A percentile compares a stretch with the other conserved stretches of the same genome.
Evolutionary conservation across 2,329 filamentous ascomycete species (phyloP).

Genomic region (Fusarium fujikuroi): DNA sequence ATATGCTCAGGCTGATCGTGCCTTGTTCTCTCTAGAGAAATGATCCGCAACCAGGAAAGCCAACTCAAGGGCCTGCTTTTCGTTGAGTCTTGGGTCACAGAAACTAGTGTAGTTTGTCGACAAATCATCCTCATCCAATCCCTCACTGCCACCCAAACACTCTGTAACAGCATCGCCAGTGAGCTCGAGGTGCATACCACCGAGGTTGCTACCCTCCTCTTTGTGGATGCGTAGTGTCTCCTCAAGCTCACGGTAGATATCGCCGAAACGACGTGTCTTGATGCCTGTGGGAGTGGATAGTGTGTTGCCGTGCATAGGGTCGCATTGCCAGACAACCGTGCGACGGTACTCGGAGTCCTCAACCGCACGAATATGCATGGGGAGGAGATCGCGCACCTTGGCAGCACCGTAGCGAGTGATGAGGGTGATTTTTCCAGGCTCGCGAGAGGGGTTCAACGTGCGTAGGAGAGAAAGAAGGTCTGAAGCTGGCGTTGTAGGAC

Average conservation of each 20-base stretch:
- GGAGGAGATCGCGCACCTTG: conserved; percentile 80
- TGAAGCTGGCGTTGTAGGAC: conserved; percentile 79
- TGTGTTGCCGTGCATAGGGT: conserved; percentile 96
- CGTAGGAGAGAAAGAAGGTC: conserved; percentile 85
- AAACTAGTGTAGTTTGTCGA: conserved; percentile 93
- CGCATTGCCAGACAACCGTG: conserved; percentile 93
- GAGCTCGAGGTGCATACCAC: conserved; percentile 93
- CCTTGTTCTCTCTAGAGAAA: conserved; percentile 58
- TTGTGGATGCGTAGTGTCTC: conserved; percentile 87
- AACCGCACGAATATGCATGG: conserved; percentile 88
- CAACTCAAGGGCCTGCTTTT: conserved; percentile 96
- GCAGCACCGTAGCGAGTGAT: conserved; percentile 93
- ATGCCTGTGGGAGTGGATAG: conserved; percentile 77
- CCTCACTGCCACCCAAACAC: conserved; percentile 90
- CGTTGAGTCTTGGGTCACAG: conserved; percentile 94
- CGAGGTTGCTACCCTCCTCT: conserved; percentile 84
- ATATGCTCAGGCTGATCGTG: background rate
- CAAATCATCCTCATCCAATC: conserved; percentile 86
- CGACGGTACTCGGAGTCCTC: conserved; percentile 76
- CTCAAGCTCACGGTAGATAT: conserved; percentile 88
- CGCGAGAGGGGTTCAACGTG: conserved; percentile 82
- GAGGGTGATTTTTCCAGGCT: conserved; percentile 92
- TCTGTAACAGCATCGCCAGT: conserved; percentile 97
- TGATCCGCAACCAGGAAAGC: conserved; percentile 93
- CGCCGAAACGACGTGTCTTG: conserved; percentile 91